Conservation (phyloP, 805 yeast species). For the Suhomyces sp. region DNA sequence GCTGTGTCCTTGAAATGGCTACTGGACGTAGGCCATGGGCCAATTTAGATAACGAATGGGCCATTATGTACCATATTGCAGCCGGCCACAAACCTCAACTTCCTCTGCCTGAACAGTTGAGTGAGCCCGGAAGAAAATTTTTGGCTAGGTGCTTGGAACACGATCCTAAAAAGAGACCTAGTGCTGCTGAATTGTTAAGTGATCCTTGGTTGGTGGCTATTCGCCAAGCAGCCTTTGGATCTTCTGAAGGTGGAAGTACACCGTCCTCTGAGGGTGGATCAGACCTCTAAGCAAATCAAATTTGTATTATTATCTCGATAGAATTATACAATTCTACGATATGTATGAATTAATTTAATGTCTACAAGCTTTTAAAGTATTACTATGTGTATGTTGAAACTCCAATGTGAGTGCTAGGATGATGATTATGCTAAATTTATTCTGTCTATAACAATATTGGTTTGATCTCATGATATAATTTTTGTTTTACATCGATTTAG, state of each 20-base stretch:
- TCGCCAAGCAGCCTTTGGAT: conserved; percentile 63
- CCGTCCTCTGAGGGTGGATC: conserved; percentile 33
- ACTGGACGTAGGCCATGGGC: conserved; percentile 98
- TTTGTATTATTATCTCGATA: no score
- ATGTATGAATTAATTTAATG: no score
- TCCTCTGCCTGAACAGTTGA: conserved; percentile 75
- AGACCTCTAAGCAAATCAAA: background rate
- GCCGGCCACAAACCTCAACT: conserved; percentile 89
- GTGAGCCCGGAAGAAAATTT: conserved; percentile 69
- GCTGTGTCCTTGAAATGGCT: conserved; percentile 94
- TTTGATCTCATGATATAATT: no score
- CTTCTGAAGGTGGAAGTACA: conserved; percentile 28
- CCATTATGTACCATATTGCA: conserved; percentile 97
- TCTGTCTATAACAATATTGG: no score
- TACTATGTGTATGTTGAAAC: no score
- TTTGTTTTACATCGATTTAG: no score
- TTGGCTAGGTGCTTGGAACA: conserved; percentile 73
- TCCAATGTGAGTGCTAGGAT: no score
- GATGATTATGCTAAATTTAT: no score
- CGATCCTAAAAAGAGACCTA: conserved; percentile 75
- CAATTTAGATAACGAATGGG: conserved; percentile 94
- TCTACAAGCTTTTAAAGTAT: no score
- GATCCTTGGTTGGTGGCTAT: conserved; percentile 89
- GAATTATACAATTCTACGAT: no score
- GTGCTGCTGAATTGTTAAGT: conserved; percentile 78